A percentile compares a stretch with the other conserved stretches of the same genome.
Evolutionary conservation across 352 stramenopile genomes (phyloP).

Genomic region (Elongisporangium undulatum): DNA sequence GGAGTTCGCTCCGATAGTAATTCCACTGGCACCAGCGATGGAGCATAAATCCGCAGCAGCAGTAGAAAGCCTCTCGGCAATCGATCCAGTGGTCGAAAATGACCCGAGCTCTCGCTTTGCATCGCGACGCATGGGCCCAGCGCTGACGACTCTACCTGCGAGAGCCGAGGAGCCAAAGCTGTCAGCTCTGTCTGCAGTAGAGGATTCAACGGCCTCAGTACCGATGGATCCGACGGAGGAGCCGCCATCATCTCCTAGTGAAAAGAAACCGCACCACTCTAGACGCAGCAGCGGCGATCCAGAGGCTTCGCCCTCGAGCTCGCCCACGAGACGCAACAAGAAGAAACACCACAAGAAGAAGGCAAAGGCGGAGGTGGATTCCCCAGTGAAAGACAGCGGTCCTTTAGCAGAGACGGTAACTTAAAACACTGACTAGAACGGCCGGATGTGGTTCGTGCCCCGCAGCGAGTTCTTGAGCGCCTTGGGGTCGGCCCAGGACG

Average conservation of each 20-base stretch:
- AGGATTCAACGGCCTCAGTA: neutral
- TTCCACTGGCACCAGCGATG: neutral
- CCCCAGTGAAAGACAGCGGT: neutral
- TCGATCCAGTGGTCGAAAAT: neutral
- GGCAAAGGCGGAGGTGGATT: neutral
- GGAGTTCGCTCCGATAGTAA: neutral
- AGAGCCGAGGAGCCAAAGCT: neutral
- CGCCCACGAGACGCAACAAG: neutral
- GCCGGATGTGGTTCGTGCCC: slow-evolving; percentile 82
- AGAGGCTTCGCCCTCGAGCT: neutral
- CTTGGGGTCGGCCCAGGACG: slow-evolving; percentile 92
- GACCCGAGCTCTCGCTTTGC: neutral
- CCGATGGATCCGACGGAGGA: neutral
- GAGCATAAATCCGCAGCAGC: neutral
- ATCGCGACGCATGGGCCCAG: neutral
- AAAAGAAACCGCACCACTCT: neutral
- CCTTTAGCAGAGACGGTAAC: neutral
- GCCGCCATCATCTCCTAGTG: neutral
- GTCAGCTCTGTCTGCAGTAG: neutral
- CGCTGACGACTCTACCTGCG: neutral
- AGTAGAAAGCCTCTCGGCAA: neutral
- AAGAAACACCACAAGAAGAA: neutral
- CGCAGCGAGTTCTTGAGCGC: slow-evolving; percentile 92
- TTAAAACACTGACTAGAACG: slow-evolving; percentile 54
- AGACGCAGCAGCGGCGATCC: neutral